phyloP scores from a whole-genome alignment of 164 flowering plant species.

The Vitis cinerea region DNA sequence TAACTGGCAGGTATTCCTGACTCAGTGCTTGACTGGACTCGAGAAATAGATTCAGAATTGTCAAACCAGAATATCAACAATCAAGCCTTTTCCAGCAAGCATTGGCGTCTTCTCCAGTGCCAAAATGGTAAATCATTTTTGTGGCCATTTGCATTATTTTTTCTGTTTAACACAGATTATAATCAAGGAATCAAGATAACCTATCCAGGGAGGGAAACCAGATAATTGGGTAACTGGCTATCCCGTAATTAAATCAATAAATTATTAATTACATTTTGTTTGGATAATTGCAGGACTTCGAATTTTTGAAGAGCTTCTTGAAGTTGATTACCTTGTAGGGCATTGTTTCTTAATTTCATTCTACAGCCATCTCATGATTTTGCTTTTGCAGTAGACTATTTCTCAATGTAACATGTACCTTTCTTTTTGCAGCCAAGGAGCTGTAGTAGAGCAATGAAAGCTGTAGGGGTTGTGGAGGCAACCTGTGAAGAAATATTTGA shows the following conservation, averaged over 20 bases:
- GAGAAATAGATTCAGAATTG: conserved; percentile 69
- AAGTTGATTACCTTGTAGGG: conserved; percentile 96
- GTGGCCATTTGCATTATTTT: not conserved
- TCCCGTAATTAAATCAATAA: not conserved
- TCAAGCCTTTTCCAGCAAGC: conserved; percentile 86
- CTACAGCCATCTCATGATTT: not conserved
- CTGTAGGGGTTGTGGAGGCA: conserved; percentile 98
- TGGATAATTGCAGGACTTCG: conserved; percentile 74
- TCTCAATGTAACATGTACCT: not conserved
- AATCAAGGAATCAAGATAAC: conserved; percentile 1
- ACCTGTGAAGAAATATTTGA: conserved; percentile 97
- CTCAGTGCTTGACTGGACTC: conserved; percentile 87
- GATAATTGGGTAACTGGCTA: not conserved
- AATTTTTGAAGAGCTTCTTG: conserved; percentile 96
- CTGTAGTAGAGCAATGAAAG: conserved; percentile 99
- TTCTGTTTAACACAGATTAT: not conserved
- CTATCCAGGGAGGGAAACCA: not conserved
- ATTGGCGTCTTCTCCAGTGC: conserved; percentile 98
- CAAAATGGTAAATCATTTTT: conserved; percentile 68
- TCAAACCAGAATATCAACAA: conserved; percentile 60
- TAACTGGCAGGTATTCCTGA: conserved; percentile 84
- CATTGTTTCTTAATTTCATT: not conserved
- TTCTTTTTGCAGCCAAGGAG: conserved; percentile 84
- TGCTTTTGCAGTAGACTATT: not conserved
- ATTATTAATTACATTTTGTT: not conserved